Evolutionary conservation across 2,329 filamentous ascomycete species (phyloP), one percentile per base, ranked within the genome.

Genomic region (Mycosphaerella arachidis): DNA sequence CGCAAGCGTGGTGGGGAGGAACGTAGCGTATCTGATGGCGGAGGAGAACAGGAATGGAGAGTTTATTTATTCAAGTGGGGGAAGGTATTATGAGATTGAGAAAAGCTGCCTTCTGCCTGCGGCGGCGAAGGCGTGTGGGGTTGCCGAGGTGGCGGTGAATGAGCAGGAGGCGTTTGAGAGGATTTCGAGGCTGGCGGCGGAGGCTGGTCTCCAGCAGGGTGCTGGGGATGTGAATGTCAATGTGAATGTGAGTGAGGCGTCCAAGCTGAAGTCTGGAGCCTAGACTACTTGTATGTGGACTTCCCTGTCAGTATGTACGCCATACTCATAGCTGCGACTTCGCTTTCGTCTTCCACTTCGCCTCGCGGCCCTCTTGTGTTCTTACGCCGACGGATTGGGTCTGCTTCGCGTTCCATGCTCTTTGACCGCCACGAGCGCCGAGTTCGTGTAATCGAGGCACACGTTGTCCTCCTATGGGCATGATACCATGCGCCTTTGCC

Each of bases 51-150:
- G 81, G 53, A 75, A 83, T 46, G 83, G 81, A 2, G 77, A 86
- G 35, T 68, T 82, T 29, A 75, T 86, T n/a, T 83, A 81, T 63
- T 75, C 81, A 10, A 73, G 73, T 58, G 71, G 75, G 9, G 80
- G 82, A 0, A 76, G 77, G 55, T 83, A 78, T 66, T 76, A 72
- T 59, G 84, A 86, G 68, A 76, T 85, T 16, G 84, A 86, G 57
- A 78, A 83, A 60, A 68, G 53, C 10, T 52, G 63, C 40, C 57
- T 71, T 40, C 45, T 63, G 54, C 63, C 66, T 37, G 63, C 64
- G n/a, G 67, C 63, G 12, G 57, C 30, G 54, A 29, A 52, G 54
- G 54, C 54, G 13, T 56, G 54, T 29, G 46, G 56, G n/a, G 50
- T 59, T 5, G 62, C 56, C 18, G 48, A 48, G 54, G 57, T 52